Conservation (phyloP, 345 rosid genomes). For the Arabis hirsuta region DNA sequence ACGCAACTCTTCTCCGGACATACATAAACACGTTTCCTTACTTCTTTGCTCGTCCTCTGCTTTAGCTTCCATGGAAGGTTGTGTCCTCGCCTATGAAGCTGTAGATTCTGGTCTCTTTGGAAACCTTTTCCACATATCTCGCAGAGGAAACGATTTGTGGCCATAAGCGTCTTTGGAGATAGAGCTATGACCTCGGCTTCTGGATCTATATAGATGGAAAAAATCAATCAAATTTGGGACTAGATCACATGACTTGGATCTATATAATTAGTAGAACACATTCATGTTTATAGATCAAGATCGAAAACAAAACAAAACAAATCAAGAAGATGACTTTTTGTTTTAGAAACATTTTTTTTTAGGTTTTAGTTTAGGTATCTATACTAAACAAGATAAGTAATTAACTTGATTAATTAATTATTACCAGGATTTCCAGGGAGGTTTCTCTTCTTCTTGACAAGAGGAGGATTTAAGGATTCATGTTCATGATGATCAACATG, state of each 20-base stretch:
- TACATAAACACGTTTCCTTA: constrained; percentile 83
- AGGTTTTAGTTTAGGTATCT: constrained; percentile 31
- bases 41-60: constrained; percentile 86
- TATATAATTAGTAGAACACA: not conserved
- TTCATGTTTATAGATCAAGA: constrained; percentile 34
- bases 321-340: constrained; percentile 18
- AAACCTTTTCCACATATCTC: constrained; percentile 98
- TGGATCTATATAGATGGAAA: constrained; percentile 64
- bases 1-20: constrained; percentile 93
- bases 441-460: constrained; percentile 82
- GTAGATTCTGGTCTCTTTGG: constrained; percentile 96
- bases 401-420: not conserved
- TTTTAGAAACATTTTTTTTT: not conserved
- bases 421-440: constrained; percentile 97
- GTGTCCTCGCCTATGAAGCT: constrained; percentile 92
- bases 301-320: not conserved
- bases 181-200: constrained; percentile 96
- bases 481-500: constrained; percentile 36
- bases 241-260: not conserved
- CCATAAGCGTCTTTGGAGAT: constrained; percentile 96
- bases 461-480: constrained; percentile 50
- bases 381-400: not conserved
- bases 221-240: not conserved
- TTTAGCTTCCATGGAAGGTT: constrained; percentile 99
- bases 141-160: constrained; percentile 94